Evolutionary conservation across 1,284 basidiomycete species (phyloP).

Genomic region (Naganishia sp.): DNA sequence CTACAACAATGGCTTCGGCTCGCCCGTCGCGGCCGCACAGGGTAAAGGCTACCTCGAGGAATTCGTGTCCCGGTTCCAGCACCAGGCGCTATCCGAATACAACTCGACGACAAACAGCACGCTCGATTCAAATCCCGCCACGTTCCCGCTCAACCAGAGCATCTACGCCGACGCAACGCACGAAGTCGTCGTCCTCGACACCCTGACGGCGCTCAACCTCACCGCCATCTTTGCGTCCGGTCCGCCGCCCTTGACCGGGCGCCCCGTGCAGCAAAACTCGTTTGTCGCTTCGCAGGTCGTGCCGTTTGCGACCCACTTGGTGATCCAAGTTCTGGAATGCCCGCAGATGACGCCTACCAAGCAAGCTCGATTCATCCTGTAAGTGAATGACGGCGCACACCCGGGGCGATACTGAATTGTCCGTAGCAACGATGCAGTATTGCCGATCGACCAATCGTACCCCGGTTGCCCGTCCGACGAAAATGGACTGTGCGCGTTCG

Average conservation of each 20-base stretch:
- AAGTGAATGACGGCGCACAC: slow-evolving; percentile 12
- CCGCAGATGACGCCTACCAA: slow-evolving; percentile 41
- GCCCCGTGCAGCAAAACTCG: slow-evolving; percentile 49
- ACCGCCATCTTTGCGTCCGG: slow-evolving; percentile 52
- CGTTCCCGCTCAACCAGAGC: slow-evolving; percentile 76
- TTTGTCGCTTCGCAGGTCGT: slow-evolving; percentile 70
- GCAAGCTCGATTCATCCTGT: slow-evolving; percentile 51
- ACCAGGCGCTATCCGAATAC: slow-evolving; percentile 66
- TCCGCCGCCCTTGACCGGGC: slow-evolving; percentile 36
- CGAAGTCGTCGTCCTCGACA: slow-evolving; percentile 72
- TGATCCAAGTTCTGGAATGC: slow-evolving; percentile 49
- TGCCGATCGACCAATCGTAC: slow-evolving; percentile 70
- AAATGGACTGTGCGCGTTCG: slow-evolving; percentile 78
- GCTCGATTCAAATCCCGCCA: slow-evolving; percentile 66
- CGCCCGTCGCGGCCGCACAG: slow-evolving; percentile 72
- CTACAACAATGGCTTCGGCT: slow-evolving; percentile 77
- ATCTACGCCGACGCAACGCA: slow-evolving; percentile 61
- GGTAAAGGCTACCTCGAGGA: slow-evolving; percentile 85
- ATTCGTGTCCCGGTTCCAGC: slow-evolving; percentile 73
- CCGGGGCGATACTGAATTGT: slow-evolving; percentile 2
- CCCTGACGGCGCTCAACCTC: slow-evolving; percentile 72
- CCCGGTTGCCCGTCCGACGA: slow-evolving; percentile 66
- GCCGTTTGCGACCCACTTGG: slow-evolving; percentile 66
- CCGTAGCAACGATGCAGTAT: slow-evolving; percentile 79
- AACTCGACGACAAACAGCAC: slow-evolving; percentile 79